Evolutionary conservation across 176 grass and related monocot species (phyloP).

Genomic region (Aegilops longissima): DNA sequence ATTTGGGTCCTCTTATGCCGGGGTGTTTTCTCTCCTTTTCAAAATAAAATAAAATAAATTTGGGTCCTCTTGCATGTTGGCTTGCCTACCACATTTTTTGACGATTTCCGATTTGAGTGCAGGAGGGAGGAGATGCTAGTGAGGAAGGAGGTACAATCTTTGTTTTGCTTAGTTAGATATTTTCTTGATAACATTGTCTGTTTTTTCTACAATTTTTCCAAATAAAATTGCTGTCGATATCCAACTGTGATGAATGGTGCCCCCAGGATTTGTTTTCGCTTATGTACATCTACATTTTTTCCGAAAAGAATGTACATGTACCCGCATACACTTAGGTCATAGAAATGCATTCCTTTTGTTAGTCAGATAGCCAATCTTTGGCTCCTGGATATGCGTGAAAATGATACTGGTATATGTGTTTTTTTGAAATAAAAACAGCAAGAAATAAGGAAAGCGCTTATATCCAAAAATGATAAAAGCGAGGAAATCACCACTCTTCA

Average conservation of each 20-base stretch:
- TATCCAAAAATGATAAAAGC: slow-evolving; percentile 67
- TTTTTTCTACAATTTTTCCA: background rate
- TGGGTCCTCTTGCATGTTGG: slow-evolving; percentile 15
- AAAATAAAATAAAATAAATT: background rate
- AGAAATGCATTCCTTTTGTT: background rate
- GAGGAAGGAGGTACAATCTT: slow-evolving; percentile 71
- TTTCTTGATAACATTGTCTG: background rate
- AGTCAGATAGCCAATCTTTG: background rate
- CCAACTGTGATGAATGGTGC: background rate
- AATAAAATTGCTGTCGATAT: slow-evolving; percentile 7
- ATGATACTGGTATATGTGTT: slow-evolving; percentile 25
- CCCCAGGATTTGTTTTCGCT: background rate
- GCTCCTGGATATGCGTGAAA: background rate
- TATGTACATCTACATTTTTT: slow-evolving; percentile 9
- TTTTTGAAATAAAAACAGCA: slow-evolving; percentile 53
- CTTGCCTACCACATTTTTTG: slow-evolving; percentile 28
- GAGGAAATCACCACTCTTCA: slow-evolving; percentile 67
- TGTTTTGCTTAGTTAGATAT: slow-evolving; percentile 4
- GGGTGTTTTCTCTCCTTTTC: background rate
- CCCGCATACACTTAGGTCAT: background rate
- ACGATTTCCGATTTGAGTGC: slow-evolving; percentile 33
- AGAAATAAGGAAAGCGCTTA: slow-evolving; percentile 77
- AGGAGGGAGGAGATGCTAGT: slow-evolving; percentile 90
- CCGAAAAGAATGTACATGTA: background rate
- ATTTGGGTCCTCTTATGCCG: background rate